Conservation (phyloP, 805 yeast species). For the Saccharomycopsis fermentans region DNA sequence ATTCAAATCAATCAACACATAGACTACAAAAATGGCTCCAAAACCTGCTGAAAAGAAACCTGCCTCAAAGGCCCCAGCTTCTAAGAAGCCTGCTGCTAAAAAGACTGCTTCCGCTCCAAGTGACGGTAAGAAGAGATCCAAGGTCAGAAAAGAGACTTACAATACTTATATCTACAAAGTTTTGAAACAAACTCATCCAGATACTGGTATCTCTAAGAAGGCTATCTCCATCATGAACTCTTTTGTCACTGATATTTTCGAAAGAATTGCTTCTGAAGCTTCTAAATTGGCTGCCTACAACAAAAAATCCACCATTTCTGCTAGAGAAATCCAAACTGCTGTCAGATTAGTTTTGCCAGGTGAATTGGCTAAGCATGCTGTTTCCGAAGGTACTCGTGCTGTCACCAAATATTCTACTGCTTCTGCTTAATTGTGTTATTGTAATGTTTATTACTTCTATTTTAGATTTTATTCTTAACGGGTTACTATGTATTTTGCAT, state of each 20-base stretch:
- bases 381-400: constrained; percentile 97
- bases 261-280: constrained; percentile 96
- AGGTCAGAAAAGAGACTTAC: constrained; percentile 96
- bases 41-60: constrained; percentile 42
- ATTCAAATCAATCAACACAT: too few relatives aligned
- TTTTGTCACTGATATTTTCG: constrained; percentile 94
- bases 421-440: constrained; percentile 10
- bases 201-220: constrained; percentile 97
- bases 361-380: constrained; percentile 98
- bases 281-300: constrained; percentile 98
- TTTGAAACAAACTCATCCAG: constrained; percentile 98
- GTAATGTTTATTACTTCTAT: not conserved
- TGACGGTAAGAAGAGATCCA: constrained; percentile 68
- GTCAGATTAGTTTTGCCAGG: constrained; percentile 97
- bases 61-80: constrained; percentile 97
- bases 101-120: constrained; percentile 62
- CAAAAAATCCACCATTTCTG: constrained; percentile 95
- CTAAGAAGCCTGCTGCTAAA: constrained; percentile 89
- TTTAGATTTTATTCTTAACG: not conserved
- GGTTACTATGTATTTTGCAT: not conserved
- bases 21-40: constrained; percentile 39
- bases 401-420: constrained; percentile 18
- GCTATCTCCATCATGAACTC: constrained; percentile 99
- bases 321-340: constrained; percentile 98
- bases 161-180: constrained; percentile 98